Percentiles rank a stretch among this genome's conserved stretches.
phyloP scores from a whole-genome alignment of 1,139 yeast genomes.

The Hemisphaericaspora xylofermentans region DNA sequence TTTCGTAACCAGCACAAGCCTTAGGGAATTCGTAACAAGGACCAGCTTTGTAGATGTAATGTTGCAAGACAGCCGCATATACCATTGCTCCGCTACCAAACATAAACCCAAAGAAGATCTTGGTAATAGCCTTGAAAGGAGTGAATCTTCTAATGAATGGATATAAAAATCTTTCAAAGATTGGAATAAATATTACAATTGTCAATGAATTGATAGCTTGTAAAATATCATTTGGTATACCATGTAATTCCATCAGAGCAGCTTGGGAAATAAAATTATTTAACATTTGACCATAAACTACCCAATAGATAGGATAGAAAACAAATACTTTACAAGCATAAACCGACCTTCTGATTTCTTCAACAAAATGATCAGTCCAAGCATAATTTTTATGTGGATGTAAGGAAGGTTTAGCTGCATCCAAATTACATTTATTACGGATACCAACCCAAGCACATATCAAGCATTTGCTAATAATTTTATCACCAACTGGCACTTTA shows the following conservation, averaged over 20 bases:
- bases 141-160: conserved; percentile 57
- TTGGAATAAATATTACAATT: conserved; percentile 61
- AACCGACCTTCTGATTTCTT: conserved; percentile 58
- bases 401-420: conserved; percentile 56
- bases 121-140: conserved; percentile 66
- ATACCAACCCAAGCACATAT: conserved; percentile 45
- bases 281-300: conserved; percentile 65
- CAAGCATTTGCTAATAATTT: conserved; percentile 59
- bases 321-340: conserved; percentile 63
- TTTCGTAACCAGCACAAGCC: conserved; percentile 27
- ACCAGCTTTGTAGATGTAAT: conserved; percentile 66
- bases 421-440: conserved; percentile 50
- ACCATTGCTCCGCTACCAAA: conserved; percentile 70
- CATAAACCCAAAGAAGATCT: conserved; percentile 74
- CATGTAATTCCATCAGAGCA: conserved; percentile 61
- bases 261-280: conserved; percentile 67
- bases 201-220: conserved; percentile 63
- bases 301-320: conserved; percentile 66
- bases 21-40: conserved; percentile 72
- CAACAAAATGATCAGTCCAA: conserved; percentile 64
- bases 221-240: conserved; percentile 65
- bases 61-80: conserved; percentile 81
- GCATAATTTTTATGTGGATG: conserved; percentile 43
- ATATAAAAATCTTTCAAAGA: conserved; percentile 52
- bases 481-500: conserved; percentile 62